These are phyloP conservation scores for Botrytis porri DNA, from an alignment of 2,329 filamentous ascomycete genomes.

Conservation along the genomic window DNA sequence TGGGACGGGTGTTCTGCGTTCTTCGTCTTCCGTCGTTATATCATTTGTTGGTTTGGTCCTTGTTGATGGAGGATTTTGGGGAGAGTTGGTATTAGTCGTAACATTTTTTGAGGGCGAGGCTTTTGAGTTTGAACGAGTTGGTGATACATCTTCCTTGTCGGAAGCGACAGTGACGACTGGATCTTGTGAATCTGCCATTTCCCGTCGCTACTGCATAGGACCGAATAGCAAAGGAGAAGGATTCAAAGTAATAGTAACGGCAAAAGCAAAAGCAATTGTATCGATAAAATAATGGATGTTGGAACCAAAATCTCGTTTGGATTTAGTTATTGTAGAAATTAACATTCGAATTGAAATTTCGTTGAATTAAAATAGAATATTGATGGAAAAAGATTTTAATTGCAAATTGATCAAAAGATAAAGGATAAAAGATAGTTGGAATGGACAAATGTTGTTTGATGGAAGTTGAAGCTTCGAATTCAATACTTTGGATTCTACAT, in stretches of 20 bases:
- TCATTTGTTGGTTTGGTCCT: constrained; percentile 27
- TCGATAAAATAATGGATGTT: background rate
- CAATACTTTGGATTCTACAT: constrained; percentile 2
- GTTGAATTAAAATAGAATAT: background rate
- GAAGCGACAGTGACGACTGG: constrained; percentile 27
- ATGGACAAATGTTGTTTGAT: background rate
- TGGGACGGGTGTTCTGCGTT: constrained; percentile 31
- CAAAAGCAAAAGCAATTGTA: background rate
- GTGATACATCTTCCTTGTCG: constrained; percentile 25
- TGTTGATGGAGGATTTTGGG: constrained; percentile 28
- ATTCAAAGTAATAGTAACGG: background rate
- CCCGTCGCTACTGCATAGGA: background rate
- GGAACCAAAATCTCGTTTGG: background rate
- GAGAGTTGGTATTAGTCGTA: constrained; percentile 29
- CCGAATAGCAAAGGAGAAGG: background rate
- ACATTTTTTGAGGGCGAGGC: constrained; percentile 32
- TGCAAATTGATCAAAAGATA: background rate
- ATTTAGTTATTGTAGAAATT: background rate
- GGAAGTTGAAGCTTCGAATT: constrained; percentile 13
- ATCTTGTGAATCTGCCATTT: constrained; percentile 18
- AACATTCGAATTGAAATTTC: background rate
- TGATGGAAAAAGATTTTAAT: background rate
- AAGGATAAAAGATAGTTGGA: background rate
- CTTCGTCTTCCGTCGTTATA: constrained; percentile 37
- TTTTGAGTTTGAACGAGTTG: constrained; percentile 15